These are phyloP conservation scores for Solanum habrochaites DNA, from an alignment of 257 asterid species.

Conservation along the genomic window DNA sequence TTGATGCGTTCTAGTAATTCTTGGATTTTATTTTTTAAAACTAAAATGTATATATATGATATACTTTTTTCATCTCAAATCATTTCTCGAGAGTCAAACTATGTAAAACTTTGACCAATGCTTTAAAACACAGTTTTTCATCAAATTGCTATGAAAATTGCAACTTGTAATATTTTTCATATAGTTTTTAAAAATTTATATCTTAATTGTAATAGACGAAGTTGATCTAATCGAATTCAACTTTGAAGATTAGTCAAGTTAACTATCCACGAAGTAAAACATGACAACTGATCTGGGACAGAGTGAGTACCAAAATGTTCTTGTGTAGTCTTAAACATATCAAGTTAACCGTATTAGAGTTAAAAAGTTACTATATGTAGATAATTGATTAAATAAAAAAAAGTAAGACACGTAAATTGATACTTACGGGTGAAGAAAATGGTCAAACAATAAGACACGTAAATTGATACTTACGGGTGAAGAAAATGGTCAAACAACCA, in stretches of 20 bases:
- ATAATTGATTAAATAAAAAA: not conserved
- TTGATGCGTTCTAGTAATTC: no score
- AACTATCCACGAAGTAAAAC: not conserved
- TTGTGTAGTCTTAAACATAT: not conserved
- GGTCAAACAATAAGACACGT: conserved; percentile 46
- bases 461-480: conserved; percentile 68
- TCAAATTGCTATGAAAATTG: no score
- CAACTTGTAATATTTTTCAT: not conserved
- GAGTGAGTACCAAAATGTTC: not conserved
- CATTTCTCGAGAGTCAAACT: not conserved
- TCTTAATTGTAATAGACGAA: not conserved
- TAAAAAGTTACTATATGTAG: not conserved
- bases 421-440: conserved; percentile 94
- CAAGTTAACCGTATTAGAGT: not conserved
- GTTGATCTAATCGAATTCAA: not conserved
- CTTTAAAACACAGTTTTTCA: not conserved
- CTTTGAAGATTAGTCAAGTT: not conserved
- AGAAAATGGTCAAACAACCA: conserved; percentile 94
- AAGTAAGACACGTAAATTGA: not conserved
- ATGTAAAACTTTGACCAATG: not conserved
- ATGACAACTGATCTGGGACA: not conserved
- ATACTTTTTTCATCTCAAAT: not conserved
- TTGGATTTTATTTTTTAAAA: no score
- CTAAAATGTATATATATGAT: not conserved
- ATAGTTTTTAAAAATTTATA: not conserved